Evolutionary conservation across 1,284 basidiomycete species (phyloP), one percentile per base, ranked within the genome.

Genomic region (Sanghuangporus weigelae): DNA sequence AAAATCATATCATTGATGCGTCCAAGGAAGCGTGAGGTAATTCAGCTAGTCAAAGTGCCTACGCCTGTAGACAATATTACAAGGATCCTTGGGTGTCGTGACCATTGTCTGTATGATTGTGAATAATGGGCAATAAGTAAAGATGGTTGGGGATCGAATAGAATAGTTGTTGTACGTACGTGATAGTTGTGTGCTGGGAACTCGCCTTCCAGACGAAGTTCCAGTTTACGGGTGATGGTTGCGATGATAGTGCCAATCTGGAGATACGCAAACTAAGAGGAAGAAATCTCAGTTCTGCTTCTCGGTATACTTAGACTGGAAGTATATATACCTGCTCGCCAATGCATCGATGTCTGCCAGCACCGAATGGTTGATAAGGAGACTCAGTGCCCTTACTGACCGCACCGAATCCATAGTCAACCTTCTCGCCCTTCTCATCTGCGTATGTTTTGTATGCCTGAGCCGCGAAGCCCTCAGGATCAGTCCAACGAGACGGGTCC

Each of bases 351-450:
- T 98, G 95, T 69, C 93, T 82, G 31, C 95, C 96, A 53, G 96
- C 96, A 63, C 96, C 97, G 72, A 99, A 99, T 1, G 96, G 97
- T 73, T 96, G 90, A 74, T 98, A 98, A 38, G 89, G 87, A 65
- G 87, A 91, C 67, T 94, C 91, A 11, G 94, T 96, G 57, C 94
- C 94, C 77, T 96, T 96, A 75, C 89, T 92, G 51, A 97, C 93
- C 70, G 85, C 85, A 60, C 96, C 97, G 74, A 95, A 99, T 0
- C 96, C 97, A 71, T 92, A 99, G 76, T 99, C 96, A 64, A 97
- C 82, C 79, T 94, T 95, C 74, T 96, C 93, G 59, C 90, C 92
- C 38, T 77, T 77, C 68, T 85, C 86, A 69, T 92, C 91, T 59
- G 80, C 76, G 73, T 95, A 93, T 67, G 81, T 78, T 71, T 86